Evolutionary conservation across 768 basidiomycete species (phyloP).

Genomic region (Trametes gibbosa): DNA sequence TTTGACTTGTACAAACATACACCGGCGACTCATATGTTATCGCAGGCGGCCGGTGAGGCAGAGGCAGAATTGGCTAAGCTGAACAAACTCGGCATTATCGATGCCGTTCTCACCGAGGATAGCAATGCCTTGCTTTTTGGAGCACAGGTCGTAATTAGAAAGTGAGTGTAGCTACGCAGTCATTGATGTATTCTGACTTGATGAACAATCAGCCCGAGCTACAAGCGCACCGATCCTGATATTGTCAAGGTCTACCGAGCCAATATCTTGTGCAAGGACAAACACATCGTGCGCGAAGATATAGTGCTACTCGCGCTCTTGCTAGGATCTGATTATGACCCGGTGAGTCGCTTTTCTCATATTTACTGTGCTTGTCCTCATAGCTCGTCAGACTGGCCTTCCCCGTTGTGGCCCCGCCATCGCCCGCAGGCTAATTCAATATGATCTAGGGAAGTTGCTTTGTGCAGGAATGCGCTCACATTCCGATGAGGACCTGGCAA

Average conservation of each 20-base stretch:
- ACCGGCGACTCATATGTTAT: too few species aligned
- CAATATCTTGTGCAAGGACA: not conserved
- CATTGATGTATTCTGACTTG: not conserved
- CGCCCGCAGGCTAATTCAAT: not conserved
- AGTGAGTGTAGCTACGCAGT: constrained; percentile 29
- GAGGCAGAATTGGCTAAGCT: constrained; percentile 48
- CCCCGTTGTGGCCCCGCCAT: not conserved
- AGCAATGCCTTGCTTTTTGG: constrained; percentile 48
- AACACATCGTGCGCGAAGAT: not conserved
- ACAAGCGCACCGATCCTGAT: not conserved
- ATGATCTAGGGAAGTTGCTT: not conserved
- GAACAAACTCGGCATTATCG: constrained; percentile 38
- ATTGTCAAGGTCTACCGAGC: not conserved
- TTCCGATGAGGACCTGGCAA: not conserved
- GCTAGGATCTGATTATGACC: not conserved
- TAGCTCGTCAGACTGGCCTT: not conserved
- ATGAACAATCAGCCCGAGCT: not conserved
- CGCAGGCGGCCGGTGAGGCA: constrained; percentile 46
- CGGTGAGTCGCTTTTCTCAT: not conserved
- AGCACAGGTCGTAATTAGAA: constrained; percentile 38
- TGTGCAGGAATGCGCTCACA: not conserved
- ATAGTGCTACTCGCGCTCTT: not conserved
- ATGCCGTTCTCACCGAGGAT: constrained; percentile 47
- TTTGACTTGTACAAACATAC: too few species aligned
- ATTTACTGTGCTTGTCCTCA: not conserved